These are phyloP conservation scores for Mucor mucedo DNA, from an alignment of 371 early-diverging fungal genomes.

Conservation along the genomic window DNA sequence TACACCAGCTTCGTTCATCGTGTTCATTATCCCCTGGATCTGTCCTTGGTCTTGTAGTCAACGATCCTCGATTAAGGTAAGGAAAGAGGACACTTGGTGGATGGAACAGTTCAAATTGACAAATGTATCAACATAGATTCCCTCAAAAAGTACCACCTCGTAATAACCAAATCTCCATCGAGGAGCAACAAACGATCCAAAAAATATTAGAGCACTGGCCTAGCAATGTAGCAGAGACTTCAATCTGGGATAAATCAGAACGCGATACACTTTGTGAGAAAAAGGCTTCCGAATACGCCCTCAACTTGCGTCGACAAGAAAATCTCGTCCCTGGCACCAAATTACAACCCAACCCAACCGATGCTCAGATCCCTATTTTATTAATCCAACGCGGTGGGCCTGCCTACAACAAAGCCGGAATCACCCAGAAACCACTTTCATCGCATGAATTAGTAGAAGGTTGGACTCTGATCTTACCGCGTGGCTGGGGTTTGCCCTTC, in stretches of 20 bases:
- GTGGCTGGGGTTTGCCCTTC: constrained; percentile 83
- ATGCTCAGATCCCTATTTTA: constrained; percentile 78
- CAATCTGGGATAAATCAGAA: constrained; percentile 64
- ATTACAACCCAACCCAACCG: constrained; percentile 54
- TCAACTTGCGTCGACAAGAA: constrained; percentile 71
- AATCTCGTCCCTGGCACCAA: constrained; percentile 44
- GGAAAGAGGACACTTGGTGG: too few species aligned
- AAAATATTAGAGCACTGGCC: constrained; percentile 67
- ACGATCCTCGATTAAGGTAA: constrained; percentile 79
- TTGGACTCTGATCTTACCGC: constrained; percentile 84
- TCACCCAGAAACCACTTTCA: constrained; percentile 2
- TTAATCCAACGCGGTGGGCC: constrained; percentile 73
- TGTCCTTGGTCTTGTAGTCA: constrained; percentile 67
- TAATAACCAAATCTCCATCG: constrained; percentile 35
- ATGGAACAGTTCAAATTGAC: not conserved
- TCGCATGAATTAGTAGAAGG: constrained; percentile 53
- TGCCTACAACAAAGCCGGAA: not conserved
- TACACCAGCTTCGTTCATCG: constrained; percentile 60
- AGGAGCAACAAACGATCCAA: constrained; percentile 28
- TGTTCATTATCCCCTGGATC: constrained; percentile 72
- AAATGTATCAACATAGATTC: constrained; percentile 50
- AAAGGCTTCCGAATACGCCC: constrained; percentile 62
- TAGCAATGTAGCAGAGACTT: constrained; percentile 49
- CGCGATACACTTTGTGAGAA: constrained; percentile 46
- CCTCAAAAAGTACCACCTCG: constrained; percentile 73